Evolutionary conservation across 2,329 filamentous ascomycete genomes (phyloP).

Genomic region (Diaporthe australafricana): DNA sequence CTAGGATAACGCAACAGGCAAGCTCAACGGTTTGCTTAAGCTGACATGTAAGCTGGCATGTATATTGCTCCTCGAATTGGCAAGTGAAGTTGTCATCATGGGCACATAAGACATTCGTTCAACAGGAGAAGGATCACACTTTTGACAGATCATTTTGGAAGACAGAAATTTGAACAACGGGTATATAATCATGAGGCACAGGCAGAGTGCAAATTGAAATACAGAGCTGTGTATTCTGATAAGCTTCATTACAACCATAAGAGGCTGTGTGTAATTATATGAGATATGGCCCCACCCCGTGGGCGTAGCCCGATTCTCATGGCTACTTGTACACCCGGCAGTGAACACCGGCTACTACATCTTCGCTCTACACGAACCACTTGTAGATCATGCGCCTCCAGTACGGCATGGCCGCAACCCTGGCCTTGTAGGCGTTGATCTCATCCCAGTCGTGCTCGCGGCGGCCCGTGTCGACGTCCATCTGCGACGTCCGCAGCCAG

Average conservation of each 20-base stretch:
- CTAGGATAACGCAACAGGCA: no score
- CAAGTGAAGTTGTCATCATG: no score
- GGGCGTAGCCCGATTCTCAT: not conserved
- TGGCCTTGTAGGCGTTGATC: slow-evolving; percentile 60
- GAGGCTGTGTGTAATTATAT: not conserved
- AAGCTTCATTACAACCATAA: not conserved
- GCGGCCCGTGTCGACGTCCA: slow-evolving; percentile 75
- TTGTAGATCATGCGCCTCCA: slow-evolving; percentile 54
- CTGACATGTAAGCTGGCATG: no score
- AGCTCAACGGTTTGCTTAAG: no score
- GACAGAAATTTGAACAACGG: no score
- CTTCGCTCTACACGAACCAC: slow-evolving; percentile 43
- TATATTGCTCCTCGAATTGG: no score
- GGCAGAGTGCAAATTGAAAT: no score
- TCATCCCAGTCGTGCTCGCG: slow-evolving; percentile 72
- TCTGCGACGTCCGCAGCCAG: slow-evolving; percentile 68
- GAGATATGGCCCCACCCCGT: not conserved
- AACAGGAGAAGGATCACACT: no score
- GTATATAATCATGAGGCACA: no score
- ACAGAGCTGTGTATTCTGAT: not conserved
- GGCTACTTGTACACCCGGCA: not conserved
- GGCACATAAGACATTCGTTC: no score
- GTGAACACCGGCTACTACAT: no score
- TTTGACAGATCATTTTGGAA: no score
- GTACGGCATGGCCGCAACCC: slow-evolving; percentile 57